Base-by-base conservation (phyloP, 768 basidiomycete genomes). In the Myochromella boudieri region DNA sequence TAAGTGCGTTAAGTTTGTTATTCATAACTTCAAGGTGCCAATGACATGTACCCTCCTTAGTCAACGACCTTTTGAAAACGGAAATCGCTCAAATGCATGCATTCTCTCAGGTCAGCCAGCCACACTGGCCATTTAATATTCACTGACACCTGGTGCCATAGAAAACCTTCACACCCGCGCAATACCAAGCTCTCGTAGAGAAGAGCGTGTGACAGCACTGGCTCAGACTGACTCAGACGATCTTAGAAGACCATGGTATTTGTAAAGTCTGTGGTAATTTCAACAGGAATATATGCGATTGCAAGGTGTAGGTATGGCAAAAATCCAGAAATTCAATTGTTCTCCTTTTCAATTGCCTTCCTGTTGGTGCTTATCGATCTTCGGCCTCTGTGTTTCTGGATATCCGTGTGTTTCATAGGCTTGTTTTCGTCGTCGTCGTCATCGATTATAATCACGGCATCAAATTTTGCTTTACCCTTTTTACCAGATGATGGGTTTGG, bases 71-170 rank as follows among this genome's bases (percentile, higher is more conserved):
- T 7, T 61, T 93, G 58, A 91, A 87, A 67, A 68, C 68, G 2
- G 73, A 91, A 56, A 91, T 93, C 46, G 71, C 85, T 0, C 79
- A 85, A 46, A 84, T 93, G 77, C 90, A 93, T 56, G 90, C 91
- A 4, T 93, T 93, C 65, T 90, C 90, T 11, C 90, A 93, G 82
- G 91, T 90, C 54, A 42, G 68, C 44, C n/a, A 10, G 39, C 18
- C 11, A 20, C 4, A 37, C 27, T 14, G 14, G 20, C 8, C 9
- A 40, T 24, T 11, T 18, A 38, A 42, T 24, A 26, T 29, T n/a
- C 20, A 39, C 25, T 37, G 33, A 22, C 27, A n/a, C 24, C 11
- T 31, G 18, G 46, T 4, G 11, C 34, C 37, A 5, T 50, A 89
- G 87, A 88, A 85, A 81, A 83, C 86, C 0, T 79, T 81, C 47